phyloP scores from a whole-genome alignment of 2,329 filamentous ascomycete genomes.

The Teratosphaeria destructans region DNA sequence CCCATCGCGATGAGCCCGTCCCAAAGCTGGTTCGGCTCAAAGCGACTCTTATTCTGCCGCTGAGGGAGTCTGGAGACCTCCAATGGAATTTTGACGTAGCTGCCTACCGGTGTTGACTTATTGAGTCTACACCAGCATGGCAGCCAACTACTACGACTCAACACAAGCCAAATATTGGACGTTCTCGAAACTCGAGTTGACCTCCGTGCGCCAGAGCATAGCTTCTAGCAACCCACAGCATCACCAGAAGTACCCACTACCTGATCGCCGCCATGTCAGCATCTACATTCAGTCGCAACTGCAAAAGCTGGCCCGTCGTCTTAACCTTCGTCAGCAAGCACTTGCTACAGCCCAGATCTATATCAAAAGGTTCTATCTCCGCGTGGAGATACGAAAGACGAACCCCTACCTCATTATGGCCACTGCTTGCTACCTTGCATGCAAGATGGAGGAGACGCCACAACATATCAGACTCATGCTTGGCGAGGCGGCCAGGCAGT shows the following conservation, averaged over 20 bases:
- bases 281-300: constrained; percentile 91
- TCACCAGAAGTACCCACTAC: constrained; percentile 69
- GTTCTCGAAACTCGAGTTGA: constrained; percentile 73
- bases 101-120: no score
- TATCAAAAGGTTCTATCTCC: constrained; percentile 84
- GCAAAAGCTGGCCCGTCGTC: constrained; percentile 69
- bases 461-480: constrained; percentile 91
- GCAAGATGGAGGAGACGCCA: constrained; percentile 95
- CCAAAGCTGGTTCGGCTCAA: not conserved
- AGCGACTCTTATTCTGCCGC: not conserved
- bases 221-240: constrained; percentile 64
- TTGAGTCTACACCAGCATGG: constrained; percentile 47
- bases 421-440: constrained; percentile 90
- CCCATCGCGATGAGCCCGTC: not conserved
- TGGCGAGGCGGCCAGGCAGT: constrained; percentile 72
- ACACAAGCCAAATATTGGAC: constrained; percentile 86
- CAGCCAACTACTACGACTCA: constrained; percentile 93
- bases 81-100: not conserved
- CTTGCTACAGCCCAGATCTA: constrained; percentile 92
- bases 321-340: constrained; percentile 79
- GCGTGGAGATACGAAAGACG: constrained; percentile 80
- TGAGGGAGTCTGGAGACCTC: not conserved
- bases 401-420: constrained; percentile 88
- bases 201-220: constrained; percentile 62
- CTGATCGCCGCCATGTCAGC: constrained; percentile 69